Evolutionary conservation across 2,329 filamentous ascomycete genomes (phyloP).

Genomic region (Drechslerella coelobrocha): DNA sequence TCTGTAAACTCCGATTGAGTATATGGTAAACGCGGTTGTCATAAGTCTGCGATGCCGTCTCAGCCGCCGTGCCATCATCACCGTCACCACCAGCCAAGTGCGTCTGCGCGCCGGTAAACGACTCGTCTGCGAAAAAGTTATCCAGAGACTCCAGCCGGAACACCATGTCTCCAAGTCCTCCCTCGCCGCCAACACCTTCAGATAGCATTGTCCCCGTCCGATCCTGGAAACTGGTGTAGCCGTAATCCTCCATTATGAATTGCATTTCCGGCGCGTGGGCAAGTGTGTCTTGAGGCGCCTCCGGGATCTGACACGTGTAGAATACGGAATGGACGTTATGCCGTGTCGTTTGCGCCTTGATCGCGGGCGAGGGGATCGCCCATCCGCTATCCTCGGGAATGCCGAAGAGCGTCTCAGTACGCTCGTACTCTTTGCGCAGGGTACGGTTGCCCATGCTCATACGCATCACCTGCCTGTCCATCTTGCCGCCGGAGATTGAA

Average conservation of each 20-base stretch:
- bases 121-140: constrained; percentile 64
- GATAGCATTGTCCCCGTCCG: constrained; percentile 92
- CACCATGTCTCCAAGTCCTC: constrained; percentile 79
- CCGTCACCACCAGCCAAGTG: constrained; percentile 48
- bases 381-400: constrained; percentile 95
- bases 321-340: constrained; percentile 95
- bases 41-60: constrained; percentile 55
- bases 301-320: constrained; percentile 81
- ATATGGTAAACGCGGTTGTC: constrained; percentile 55
- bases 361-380: constrained; percentile 91
- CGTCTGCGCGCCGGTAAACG: constrained; percentile 56
- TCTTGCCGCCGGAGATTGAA: constrained; percentile 86
- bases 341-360: constrained; percentile 83
- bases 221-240: constrained; percentile 66
- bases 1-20: constrained; percentile 54
- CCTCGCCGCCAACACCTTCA: constrained; percentile 75
- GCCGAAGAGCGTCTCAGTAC: constrained; percentile 91
- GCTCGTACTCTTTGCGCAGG: constrained; percentile 91
- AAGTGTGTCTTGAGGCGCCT: constrained; percentile 65
- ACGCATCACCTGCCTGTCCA: constrained; percentile 90
- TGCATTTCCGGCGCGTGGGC: constrained; percentile 81
- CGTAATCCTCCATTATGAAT: constrained; percentile 88
- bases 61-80: constrained; percentile 36
- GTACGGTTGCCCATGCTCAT: constrained; percentile 98
- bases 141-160: constrained; percentile 65